Evolutionary conservation across 306 rosid species (phyloP).

Genomic region (Gastrolobium villosum): DNA sequence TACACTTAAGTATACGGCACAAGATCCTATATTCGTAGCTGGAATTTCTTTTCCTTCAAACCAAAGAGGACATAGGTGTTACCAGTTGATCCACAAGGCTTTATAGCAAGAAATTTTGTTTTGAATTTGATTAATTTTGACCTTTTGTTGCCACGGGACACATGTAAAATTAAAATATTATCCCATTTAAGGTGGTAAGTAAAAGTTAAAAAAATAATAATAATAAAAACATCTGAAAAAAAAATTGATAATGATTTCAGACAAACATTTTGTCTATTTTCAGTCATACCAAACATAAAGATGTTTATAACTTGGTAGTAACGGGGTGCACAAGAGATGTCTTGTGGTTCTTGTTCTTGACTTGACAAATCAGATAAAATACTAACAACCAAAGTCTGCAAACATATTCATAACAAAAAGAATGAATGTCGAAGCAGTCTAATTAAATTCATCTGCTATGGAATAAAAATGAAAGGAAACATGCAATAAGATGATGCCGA

Average conservation of each 20-base stretch:
- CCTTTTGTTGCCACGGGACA: background rate
- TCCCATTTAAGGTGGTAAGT: background rate
- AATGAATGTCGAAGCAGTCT: background rate
- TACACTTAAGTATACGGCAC: constrained; percentile 32
- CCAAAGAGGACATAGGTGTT: background rate
- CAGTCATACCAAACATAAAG: background rate
- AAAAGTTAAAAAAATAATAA: constrained; percentile 1
- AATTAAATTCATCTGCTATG: background rate
- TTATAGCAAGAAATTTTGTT: background rate
- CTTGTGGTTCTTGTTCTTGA: constrained; percentile 29
- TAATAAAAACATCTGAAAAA: background rate
- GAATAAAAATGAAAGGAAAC: constrained; percentile 21
- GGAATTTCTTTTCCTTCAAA: background rate
- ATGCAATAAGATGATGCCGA: background rate
- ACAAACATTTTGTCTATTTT: background rate
- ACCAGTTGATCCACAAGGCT: background rate
- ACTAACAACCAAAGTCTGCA: constrained; percentile 4
- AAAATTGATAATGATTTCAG: background rate
- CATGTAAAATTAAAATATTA: background rate
- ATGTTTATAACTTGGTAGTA: background rate
- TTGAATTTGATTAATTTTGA: background rate
- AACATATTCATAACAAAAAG: background rate
- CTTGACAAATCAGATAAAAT: background rate
- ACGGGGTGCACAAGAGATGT: background rate
- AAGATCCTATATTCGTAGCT: constrained; percentile 27